Base-by-base conservation (phyloP, 768 basidiomycete species). In the Podaxis carcinomalis region DNA sequence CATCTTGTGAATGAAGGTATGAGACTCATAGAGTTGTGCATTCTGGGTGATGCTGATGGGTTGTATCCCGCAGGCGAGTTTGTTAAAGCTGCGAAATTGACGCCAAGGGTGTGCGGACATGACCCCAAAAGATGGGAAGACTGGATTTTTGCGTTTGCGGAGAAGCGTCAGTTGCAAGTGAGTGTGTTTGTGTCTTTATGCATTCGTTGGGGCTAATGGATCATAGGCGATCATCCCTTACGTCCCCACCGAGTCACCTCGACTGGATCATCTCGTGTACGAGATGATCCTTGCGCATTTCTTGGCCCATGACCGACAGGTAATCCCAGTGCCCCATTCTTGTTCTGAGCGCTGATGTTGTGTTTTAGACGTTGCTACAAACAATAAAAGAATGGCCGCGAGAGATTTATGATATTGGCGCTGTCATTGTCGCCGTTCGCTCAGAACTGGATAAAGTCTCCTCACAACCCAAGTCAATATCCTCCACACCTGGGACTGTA, bases 221-320 rank as follows among this genome's bases (percentile, higher is more conserved):
- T 40, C 13, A 5, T 35, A 96, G 93, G 80, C 84, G 4, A 91
- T 98, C 61, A 94, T 97, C 39, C 95, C 95, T 0, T 89, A 84
- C 67, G 84, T 98, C 0, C 97, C 97, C 0, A 95, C 89, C 0
- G 82, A 88, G 42, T 75, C 84, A 3, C 96, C 95, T 0, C 87
- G 86, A 55, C 81, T 98, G 10, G 85, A 88, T 39, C 87, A 87
- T 66, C 70, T 95, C 28, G 91, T 96, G 2, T 99, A 98, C 72
- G 95, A 96, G 72, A 93, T 98, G 90, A 86, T 98, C 47, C 81
- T 99, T 5, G 93, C 87, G 0, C 84, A 97, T 70, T 91, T 93
- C 72, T 74, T 98, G 27, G 78, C 83, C 2, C 85, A 92, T 57
- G 92, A 98, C 70, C 83, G 82, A 68, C 73, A 80, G 69, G 94